Evolutionary conservation across 768 basidiomycete species (phyloP), one percentile per base, ranked within the genome.

Genomic region (Mrakia gelida): DNA sequence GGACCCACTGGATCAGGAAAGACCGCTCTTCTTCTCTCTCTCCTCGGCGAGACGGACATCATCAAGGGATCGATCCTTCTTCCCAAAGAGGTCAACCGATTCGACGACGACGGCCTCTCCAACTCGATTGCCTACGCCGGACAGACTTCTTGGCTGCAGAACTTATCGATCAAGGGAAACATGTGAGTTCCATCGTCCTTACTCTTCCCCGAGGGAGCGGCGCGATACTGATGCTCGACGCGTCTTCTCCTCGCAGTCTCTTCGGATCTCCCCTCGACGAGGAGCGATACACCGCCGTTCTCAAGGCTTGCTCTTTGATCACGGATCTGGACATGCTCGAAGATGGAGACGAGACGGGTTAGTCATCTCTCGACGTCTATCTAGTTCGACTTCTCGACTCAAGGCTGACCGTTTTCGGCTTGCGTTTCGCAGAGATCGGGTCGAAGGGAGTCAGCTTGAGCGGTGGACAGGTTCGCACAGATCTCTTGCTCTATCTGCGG

Each of bases 1-100:
- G 86, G 86, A 0, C 92, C 92, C 0, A 93, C 92, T 8, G 93
- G 92, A 9, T 89, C 89, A 62, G 93, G 93, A 0, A 95, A 70
- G 85, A 92, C 91, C 0, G 92, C 92, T 0, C 84, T 78, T 15
- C 80, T 83, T 5, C n/a, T 54, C 75, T 90, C 91, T 6, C 84
- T 91, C 15, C 87, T 92, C 1, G 91, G 91, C 23, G 92, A 92
- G 82, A 87, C 92, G 88, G 90, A 91, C 0, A 83, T 87, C 80
- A 87, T 82, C 21, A 73, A 87, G 21, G 89, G 89, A 1, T 84
- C 86, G 21, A 87, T 92, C 73, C 87, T 90, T 80, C 88, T 92
- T 86, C 87, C 89, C 11, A 94, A 94, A 83, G 85, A 90, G 78
- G 84, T 88, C 0, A 87, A 87, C 21, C 86, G 82, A 54, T 81